A percentile compares a stretch with the other conserved stretches of the same genome.
Conservation (phyloP, 371 early-diverging fungal species). For the Circinella umbellata region DNA sequence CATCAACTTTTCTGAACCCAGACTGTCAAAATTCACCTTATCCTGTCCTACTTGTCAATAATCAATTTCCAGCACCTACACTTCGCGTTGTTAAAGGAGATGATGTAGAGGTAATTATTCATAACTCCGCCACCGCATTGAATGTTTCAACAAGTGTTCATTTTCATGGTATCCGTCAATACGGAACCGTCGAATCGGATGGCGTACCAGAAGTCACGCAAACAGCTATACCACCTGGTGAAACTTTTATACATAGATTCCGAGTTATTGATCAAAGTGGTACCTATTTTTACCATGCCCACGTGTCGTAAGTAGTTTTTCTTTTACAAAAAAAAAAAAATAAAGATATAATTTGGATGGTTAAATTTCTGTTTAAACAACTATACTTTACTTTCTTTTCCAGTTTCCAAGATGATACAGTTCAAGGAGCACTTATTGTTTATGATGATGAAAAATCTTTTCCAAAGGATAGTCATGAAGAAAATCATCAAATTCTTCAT, state of each 20-base stretch:
- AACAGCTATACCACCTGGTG: slow-evolving; percentile 52
- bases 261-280: slow-evolving; percentile 43
- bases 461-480: neutral
- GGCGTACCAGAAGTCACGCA: slow-evolving; percentile 69
- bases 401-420: slow-evolving; percentile 45
- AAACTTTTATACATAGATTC: slow-evolving; percentile 51
- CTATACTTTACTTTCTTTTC: no score
- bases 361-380: no score
- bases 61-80: slow-evolving; percentile 49
- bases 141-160: slow-evolving; percentile 35
- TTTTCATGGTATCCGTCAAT: slow-evolving; percentile 50
- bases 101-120: slow-evolving; percentile 36
- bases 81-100: slow-evolving; percentile 44
- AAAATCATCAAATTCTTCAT: neutral
- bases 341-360: no score
- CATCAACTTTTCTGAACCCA: slow-evolving; percentile 24
- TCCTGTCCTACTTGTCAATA: slow-evolving; percentile 34
- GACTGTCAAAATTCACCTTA: slow-evolving; percentile 30
- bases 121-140: slow-evolving; percentile 21
- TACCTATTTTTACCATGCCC: slow-evolving; percentile 62
- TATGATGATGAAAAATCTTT: slow-evolving; percentile 36
- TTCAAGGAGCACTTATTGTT: slow-evolving; percentile 56
- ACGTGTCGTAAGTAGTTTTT: slow-evolving; percentile 20
- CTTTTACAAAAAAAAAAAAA: no score
- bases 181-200: slow-evolving; percentile 37